Conservation (phyloP, 108 stramenopile genomes). For the Skeletonema potamos region DNA sequence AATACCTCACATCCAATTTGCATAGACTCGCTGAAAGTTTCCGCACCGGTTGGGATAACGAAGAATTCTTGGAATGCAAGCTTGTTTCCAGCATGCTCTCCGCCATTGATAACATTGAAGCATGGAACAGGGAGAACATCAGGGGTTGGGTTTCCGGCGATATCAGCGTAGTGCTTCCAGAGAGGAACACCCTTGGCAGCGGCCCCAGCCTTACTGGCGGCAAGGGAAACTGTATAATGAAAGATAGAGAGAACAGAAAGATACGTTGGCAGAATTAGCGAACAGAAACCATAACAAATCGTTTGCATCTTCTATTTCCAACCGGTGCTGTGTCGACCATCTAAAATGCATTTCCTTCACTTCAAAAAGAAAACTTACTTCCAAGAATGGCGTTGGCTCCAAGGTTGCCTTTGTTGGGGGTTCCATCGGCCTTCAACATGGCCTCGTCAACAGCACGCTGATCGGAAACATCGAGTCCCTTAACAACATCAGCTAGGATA, state of each 20-base stretch:
- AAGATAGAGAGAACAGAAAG: constrained; percentile 1
- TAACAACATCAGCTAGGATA: constrained; percentile 86
- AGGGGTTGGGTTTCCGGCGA: constrained; percentile 95
- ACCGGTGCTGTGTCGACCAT: background rate
- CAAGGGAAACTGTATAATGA: constrained; percentile 83
- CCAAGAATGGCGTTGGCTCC: constrained; percentile 99
- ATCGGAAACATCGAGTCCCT: constrained; percentile 93
- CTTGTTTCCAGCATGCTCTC: constrained; percentile 98
- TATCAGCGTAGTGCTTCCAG: constrained; percentile 98
- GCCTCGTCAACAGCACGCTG: constrained; percentile 92
- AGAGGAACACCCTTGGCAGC: constrained; percentile 95
- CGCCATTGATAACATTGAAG: constrained; percentile 99
- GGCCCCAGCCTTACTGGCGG: constrained; percentile 97
- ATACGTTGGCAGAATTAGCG: background rate
- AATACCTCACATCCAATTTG: constrained; percentile 98
- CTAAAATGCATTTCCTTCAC: background rate
- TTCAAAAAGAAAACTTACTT: constrained; percentile 53
- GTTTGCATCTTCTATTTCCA: background rate
- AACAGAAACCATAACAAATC: background rate
- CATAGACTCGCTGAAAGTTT: constrained; percentile 95
- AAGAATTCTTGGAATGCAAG: constrained; percentile 99
- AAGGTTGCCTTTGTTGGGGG: constrained; percentile 94
- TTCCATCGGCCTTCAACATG: constrained; percentile 93
- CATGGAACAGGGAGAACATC: constrained; percentile 97
- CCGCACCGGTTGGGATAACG: constrained; percentile 97